Base-by-base conservation (phyloP, 169 alveolate species). In the Ichthyophthirius multifiliis region DNA sequence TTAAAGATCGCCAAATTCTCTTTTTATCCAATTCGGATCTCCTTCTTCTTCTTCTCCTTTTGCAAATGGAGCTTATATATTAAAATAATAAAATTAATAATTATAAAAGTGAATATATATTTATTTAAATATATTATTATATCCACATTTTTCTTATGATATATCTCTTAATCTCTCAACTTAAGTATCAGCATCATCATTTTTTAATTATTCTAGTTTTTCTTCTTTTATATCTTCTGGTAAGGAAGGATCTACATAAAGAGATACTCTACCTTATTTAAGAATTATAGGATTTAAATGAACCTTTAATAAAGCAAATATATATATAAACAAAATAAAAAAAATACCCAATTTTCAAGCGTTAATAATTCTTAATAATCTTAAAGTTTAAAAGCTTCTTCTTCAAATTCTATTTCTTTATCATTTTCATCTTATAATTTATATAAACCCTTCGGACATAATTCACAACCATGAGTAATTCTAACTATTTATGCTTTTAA, bases 401-500 rank as follows among this genome's bases (percentile, higher is more conserved):
- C 43, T 55, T 55, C 71, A 46, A 46, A 55, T 71, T 81, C 64
- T 5, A 34, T 20, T 3, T 67, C 63, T 6, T 13, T n/a, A 37
- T 67, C 77, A 1, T 62, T 82, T 3, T 86, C 94, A 27, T 91
- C 94, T 3, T 41, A 47, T 3, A 77, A 16, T 43, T 62, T 83
- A 45, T 79, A 81, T 32, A 83, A 44, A 5, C 92, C 87, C 16
- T 76, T 83, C 2, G 96, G 96, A 39, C 82, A 89, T 39, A 90
- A 32, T 65, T 85, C 82, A 13, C 94, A 85, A 1, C 91, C 82
- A 62, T 81, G 88, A 16, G 91, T 63, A 18, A 93, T 90, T 76
- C 96, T 82, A 31, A 91, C 94, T 64, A 93, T 82, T 82, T 90
- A 76, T 34, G 94, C 93, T 78, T 93, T 84, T 16, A 91, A 71